These are phyloP conservation scores for Neonectria sp. DNA, from an alignment of 2,329 filamentous ascomycete genomes.

Conservation along the genomic window DNA sequence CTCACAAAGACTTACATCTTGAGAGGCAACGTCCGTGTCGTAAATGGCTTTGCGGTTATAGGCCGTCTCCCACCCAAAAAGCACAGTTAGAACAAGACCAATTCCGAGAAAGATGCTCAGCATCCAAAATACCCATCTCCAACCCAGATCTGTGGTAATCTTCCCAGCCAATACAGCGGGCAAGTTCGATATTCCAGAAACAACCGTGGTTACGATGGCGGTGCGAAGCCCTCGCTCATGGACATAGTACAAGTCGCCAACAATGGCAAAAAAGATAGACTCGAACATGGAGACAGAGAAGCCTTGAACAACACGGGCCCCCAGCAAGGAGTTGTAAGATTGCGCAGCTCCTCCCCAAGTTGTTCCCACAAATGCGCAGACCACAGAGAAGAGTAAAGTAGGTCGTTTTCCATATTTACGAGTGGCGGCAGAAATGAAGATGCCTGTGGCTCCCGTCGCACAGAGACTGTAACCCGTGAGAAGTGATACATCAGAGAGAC, in stretches of 20 bases:
- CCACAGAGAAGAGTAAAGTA: slow-evolving; percentile 7
- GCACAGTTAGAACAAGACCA: background rate
- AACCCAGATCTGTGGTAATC: slow-evolving; percentile 8
- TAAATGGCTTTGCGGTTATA: slow-evolving; percentile 5
- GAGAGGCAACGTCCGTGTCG: slow-evolving; percentile 5
- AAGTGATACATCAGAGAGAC: background rate
- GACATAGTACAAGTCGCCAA: slow-evolving; percentile 14
- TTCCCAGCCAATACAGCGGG: background rate
- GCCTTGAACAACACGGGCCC: slow-evolving; percentile 7
- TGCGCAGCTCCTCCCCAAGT: background rate
- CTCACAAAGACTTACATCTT: background rate
- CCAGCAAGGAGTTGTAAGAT: slow-evolving; percentile 4
- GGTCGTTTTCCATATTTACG: slow-evolving; percentile 12
- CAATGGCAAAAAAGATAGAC: background rate
- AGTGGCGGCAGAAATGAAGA: background rate
- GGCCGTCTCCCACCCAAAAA: slow-evolving; percentile 13
- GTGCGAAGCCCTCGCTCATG: slow-evolving; percentile 12
- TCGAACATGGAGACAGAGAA: slow-evolving; percentile 5
- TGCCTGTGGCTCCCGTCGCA: slow-evolving; percentile 3
- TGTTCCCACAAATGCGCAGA: slow-evolving; percentile 7
- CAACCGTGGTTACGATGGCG: background rate
- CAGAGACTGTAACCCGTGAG: slow-evolving; percentile 8
- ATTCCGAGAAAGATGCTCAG: slow-evolving; percentile 13
- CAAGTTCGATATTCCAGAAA: slow-evolving; percentile 4
- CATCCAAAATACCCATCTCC: slow-evolving; percentile 8